phyloP scores from a whole-genome alignment of 306 rosid genomes.

The Coriaria nepalensis region DNA sequence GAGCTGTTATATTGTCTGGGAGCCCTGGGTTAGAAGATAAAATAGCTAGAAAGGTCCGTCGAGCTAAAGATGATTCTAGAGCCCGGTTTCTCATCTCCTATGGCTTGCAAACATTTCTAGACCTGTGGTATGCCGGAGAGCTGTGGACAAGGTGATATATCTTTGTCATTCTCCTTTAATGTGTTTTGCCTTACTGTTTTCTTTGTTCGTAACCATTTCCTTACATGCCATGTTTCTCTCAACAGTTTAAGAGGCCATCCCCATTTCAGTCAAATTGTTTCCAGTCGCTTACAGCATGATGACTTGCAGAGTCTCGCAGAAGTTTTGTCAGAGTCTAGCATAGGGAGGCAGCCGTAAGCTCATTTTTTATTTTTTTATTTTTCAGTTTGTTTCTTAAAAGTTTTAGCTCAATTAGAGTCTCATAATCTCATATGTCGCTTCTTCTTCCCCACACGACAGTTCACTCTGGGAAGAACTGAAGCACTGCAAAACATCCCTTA shows the following conservation, averaged over 20 bases:
- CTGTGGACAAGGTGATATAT: constrained; percentile 82
- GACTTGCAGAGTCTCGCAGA: constrained; percentile 48
- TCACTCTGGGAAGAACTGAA: constrained; percentile 77
- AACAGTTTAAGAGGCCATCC: constrained; percentile 84
- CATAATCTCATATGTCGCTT: too few relatives aligned
- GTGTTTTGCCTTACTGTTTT: constrained; percentile 12
- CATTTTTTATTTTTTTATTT: constrained; percentile 13
- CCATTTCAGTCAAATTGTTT: constrained; percentile 37
- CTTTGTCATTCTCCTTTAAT: constrained; percentile 9
- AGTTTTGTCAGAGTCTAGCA: constrained; percentile 59
- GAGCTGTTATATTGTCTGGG: constrained; percentile 70
- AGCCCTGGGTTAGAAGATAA: constrained; percentile 80
- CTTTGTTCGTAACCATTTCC: constrained; percentile 4
- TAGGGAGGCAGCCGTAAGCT: constrained; percentile 86
- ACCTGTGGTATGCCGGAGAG: constrained; percentile 70
- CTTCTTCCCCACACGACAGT: constrained; percentile 26
- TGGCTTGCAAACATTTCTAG: constrained; percentile 58
- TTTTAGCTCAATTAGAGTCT: too few relatives aligned
- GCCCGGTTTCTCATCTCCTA: constrained; percentile 42
- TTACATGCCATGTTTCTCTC: constrained; percentile 2
- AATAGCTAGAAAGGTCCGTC: constrained; percentile 54
- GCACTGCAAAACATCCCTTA: constrained; percentile 51
- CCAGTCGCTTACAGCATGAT: constrained; percentile 51
- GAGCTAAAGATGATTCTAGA: constrained; percentile 72
- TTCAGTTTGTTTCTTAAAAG: too few relatives aligned